These are phyloP conservation scores for Brassica juncea DNA, from an alignment of 345 rosid species.

Conservation along the genomic window DNA sequence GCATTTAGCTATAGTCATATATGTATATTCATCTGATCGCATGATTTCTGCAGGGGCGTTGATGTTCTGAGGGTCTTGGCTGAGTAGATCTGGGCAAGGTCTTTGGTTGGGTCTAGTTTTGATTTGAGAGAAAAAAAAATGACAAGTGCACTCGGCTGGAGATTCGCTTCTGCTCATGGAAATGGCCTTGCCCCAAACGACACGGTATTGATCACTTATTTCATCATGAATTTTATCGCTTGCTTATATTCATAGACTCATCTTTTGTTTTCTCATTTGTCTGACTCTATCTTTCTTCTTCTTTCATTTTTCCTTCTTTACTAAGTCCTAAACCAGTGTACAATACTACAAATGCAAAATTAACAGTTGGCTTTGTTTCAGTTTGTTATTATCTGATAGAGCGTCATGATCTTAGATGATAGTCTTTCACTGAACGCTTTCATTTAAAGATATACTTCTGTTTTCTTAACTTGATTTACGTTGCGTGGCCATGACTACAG, in stretches of 20 bases:
- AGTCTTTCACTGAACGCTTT: not conserved
- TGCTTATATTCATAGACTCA: not conserved
- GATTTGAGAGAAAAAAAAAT: constrained; percentile 42
- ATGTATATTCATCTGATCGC: not conserved
- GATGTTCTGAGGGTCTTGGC: not conserved
- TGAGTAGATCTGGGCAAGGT: constrained; percentile 4
- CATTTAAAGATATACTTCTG: not conserved
- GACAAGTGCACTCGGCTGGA: constrained; percentile 91
- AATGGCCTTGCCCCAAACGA: constrained; percentile 67
- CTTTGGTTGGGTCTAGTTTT: constrained; percentile 35
- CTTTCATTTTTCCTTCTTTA: not conserved
- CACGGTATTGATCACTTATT: constrained; percentile 43
- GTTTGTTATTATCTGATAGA: not conserved
- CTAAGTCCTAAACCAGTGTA: not conserved
- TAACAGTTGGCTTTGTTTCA: not conserved
- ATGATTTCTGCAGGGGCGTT: not conserved
- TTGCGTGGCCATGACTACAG: constrained; percentile 49
- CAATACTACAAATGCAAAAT: not conserved
- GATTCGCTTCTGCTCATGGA: constrained; percentile 77
- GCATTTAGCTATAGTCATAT: constrained; percentile 11
- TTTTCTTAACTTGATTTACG: constrained; percentile 16
- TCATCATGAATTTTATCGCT: not conserved
- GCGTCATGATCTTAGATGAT: constrained; percentile 1
- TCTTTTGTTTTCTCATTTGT: not conserved
- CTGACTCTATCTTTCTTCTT: constrained; percentile 1